Percentiles rank a stretch among this genome's conserved stretches.
Conservation (phyloP, 1,284 basidiomycete species). For the Ganoderma leucocontextum region DNA sequence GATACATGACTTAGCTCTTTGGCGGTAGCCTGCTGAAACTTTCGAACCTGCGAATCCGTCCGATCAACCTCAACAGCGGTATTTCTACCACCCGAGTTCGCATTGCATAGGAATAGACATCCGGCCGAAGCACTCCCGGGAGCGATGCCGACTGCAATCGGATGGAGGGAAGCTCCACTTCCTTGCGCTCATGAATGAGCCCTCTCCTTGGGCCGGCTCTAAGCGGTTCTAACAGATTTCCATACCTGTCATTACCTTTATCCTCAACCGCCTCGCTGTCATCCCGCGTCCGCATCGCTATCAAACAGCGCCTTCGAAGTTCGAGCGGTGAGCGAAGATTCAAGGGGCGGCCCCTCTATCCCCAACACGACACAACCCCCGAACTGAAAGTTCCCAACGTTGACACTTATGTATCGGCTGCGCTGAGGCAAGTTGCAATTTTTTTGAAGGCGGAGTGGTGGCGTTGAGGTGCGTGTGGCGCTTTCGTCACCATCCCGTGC, state of each 20-base stretch:
- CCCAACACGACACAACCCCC: neutral
- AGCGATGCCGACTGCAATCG: neutral
- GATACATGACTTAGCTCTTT: too few species aligned
- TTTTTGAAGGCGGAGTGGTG: neutral
- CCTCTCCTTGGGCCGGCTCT: neutral
- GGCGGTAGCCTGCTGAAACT: neutral
- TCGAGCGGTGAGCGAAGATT: slow-evolving; percentile 1
- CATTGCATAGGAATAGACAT: neutral
- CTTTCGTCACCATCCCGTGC: neutral
- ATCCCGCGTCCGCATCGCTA: neutral
- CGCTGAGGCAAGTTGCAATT: neutral
- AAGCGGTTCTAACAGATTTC: neutral
- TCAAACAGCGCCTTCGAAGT: neutral
- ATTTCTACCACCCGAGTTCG: neutral
- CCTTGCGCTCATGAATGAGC: neutral
- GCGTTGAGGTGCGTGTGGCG: neutral
- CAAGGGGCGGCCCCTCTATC: slow-evolving; percentile 3
- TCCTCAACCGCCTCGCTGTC: neutral
- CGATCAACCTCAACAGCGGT: neutral
- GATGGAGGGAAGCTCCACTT: neutral
- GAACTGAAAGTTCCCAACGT: neutral
- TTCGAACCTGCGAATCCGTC: neutral
- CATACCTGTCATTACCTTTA: slow-evolving; percentile 4
- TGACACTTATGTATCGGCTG: neutral
- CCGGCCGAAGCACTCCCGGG: neutral